These are phyloP conservation scores for Pichia manshurica DNA, from an alignment of 805 yeast genomes.

Conservation along the genomic window DNA sequence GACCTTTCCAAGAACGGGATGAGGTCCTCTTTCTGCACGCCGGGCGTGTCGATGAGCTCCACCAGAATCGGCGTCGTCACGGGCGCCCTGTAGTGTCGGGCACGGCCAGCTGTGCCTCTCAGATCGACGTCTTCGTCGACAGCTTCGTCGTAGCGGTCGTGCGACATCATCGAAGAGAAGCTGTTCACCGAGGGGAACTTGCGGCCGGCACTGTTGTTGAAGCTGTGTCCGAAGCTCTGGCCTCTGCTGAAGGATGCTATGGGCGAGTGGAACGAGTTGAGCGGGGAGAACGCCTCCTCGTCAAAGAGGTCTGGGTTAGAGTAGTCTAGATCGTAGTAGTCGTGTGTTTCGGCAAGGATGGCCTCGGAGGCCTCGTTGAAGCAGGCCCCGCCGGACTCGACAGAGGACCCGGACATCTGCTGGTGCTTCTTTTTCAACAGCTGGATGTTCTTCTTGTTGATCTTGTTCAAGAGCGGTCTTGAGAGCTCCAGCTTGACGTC, in stretches of 20 bases:
- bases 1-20: slow-evolving; percentile 77
- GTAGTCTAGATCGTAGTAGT: slow-evolving; percentile 28
- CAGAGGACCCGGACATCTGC: not conserved
- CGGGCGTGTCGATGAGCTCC: slow-evolving; percentile 72
- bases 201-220: slow-evolving; percentile 5
- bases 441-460: not conserved
- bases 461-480: slow-evolving; percentile 11
- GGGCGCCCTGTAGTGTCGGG: slow-evolving; percentile 39
- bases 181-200: not conserved
- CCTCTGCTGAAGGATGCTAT: slow-evolving; percentile 14
- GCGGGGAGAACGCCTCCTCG: slow-evolving; percentile 13
- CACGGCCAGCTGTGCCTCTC: not conserved
- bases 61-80: slow-evolving; percentile 52
- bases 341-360: slow-evolving; percentile 16
- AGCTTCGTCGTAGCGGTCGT: not conserved
- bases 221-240: slow-evolving; percentile 6
- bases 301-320: slow-evolving; percentile 17
- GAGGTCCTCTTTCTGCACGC: slow-evolving; percentile 56
- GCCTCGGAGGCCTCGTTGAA: slow-evolving; percentile 2
- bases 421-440: not conserved
- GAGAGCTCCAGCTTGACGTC: slow-evolving; percentile 16
- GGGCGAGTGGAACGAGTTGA: slow-evolving; percentile 14
- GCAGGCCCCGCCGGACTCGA: not conserved
- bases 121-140: too few species aligned
- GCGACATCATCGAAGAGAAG: not conserved